Conservation (phyloP, 1,284 basidiomycete genomes). For the Phellopilus nigrolimitatus region DNA sequence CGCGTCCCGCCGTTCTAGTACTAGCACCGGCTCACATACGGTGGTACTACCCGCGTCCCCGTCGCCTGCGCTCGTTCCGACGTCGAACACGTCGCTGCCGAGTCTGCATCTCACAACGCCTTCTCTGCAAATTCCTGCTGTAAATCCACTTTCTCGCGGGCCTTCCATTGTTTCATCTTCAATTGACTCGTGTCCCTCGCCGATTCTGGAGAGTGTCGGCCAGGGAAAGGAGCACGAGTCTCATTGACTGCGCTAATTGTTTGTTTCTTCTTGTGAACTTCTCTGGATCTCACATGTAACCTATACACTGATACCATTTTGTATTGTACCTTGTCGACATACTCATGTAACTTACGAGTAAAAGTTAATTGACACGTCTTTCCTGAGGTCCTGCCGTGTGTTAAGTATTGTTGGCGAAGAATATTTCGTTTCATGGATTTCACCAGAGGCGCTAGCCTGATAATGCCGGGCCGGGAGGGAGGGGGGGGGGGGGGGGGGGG, state of each 20-base stretch:
- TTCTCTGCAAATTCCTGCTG: slow-evolving; percentile 7
- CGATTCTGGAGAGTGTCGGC: slow-evolving; percentile 6
- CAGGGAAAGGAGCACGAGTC: slow-evolving; percentile 2
- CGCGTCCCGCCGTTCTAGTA: background rate
- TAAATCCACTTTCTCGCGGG: no score
- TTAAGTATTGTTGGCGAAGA: no score
- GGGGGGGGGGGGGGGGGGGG: no score
- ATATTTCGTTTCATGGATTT: no score
- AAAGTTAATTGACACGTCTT: no score
- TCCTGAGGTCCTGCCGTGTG: no score
- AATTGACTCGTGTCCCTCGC: background rate
- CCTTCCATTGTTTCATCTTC: slow-evolving; percentile 3
- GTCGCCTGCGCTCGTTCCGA: slow-evolving; percentile 10
- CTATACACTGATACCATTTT: no score
- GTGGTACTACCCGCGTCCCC: slow-evolving; percentile 9
- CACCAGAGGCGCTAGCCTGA: no score
- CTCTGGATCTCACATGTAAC: no score
- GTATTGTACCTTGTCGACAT: no score
- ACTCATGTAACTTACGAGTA: no score
- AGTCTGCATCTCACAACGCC: slow-evolving; percentile 16
- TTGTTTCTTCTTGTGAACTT: background rate
- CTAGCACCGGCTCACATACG: background rate
- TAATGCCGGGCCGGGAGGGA: no score
- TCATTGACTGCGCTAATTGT: background rate
- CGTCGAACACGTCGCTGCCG: slow-evolving; percentile 5